Evolutionary conservation across 2,329 filamentous ascomycete species (phyloP).

Genomic region (Stemphylium vesicarium): DNA sequence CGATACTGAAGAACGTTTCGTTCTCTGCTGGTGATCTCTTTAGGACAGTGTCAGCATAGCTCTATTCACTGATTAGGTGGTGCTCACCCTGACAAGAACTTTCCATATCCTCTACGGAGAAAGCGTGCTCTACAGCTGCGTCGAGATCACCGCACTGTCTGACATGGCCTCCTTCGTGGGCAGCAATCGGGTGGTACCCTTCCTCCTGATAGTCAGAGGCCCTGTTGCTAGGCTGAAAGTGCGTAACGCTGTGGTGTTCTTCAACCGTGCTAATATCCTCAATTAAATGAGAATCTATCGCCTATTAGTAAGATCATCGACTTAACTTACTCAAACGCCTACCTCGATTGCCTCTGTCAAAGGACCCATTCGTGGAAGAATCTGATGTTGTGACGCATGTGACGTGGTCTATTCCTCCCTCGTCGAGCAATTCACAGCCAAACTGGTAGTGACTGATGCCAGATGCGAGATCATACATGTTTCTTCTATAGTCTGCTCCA

Average conservation of each 20-base stretch:
- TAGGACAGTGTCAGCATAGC: slow-evolving; percentile 10
- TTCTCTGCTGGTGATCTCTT: slow-evolving; percentile 9
- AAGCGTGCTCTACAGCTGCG: slow-evolving; percentile 7
- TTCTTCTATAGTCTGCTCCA: background rate
- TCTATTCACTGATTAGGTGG: slow-evolving; percentile 9
- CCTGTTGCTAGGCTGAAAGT: background rate
- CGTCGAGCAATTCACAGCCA: background rate
- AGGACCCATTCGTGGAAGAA: background rate
- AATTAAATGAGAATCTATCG: background rate
- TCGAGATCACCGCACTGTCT: background rate
- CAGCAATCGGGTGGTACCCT: background rate
- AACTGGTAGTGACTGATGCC: background rate
- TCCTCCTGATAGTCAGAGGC: background rate
- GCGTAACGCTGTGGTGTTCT: background rate
- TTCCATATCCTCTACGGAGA: slow-evolving; percentile 13
- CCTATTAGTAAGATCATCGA: background rate
- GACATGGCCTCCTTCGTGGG: background rate
- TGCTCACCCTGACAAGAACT: slow-evolving; percentile 17
- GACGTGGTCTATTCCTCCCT: background rate
- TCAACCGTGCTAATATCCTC: background rate
- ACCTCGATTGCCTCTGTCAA: background rate
- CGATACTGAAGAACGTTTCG: slow-evolving; percentile 6
- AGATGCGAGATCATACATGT: background rate
- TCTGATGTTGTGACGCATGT: background rate
- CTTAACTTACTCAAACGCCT: slow-evolving; percentile 1